Conservation (phyloP, 2,329 filamentous ascomycete species). For the Aspergillus glaucus region DNA sequence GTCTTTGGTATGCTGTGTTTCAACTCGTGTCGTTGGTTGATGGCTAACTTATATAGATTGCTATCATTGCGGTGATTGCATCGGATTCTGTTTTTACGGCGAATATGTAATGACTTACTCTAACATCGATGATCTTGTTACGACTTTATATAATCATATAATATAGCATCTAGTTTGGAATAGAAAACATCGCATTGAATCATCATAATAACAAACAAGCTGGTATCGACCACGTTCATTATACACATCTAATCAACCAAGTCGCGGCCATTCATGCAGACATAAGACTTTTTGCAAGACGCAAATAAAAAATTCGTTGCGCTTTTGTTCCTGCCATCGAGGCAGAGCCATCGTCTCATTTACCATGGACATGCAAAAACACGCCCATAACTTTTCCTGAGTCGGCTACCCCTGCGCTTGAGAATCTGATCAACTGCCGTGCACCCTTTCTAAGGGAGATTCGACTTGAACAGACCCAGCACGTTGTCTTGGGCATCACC, state of each 20-base stretch:
- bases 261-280: neutral
- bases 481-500: neutral
- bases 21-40: neutral
- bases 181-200: neutral
- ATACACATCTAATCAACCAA: neutral
- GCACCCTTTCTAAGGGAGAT: no score
- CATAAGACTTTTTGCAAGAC: neutral
- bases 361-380: no score
- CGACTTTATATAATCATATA: neutral
- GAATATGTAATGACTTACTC: conserved; percentile 10
- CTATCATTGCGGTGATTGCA: conserved; percentile 15
- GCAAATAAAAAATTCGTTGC: neutral
- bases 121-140: conserved; percentile 7
- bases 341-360: no score
- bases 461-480: no score
- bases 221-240: neutral
- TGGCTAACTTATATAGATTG: conserved; percentile 6
- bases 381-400: no score
- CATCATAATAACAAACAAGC: neutral
- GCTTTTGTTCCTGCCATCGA: neutral
- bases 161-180: neutral
- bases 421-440: no score
- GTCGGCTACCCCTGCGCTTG: no score
- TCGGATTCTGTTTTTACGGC: conserved; percentile 14
- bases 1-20: conserved; percentile 14